Evolutionary conservation across 257 asterid species (phyloP).

Genomic region (Nyctanthes arbortristis): DNA sequence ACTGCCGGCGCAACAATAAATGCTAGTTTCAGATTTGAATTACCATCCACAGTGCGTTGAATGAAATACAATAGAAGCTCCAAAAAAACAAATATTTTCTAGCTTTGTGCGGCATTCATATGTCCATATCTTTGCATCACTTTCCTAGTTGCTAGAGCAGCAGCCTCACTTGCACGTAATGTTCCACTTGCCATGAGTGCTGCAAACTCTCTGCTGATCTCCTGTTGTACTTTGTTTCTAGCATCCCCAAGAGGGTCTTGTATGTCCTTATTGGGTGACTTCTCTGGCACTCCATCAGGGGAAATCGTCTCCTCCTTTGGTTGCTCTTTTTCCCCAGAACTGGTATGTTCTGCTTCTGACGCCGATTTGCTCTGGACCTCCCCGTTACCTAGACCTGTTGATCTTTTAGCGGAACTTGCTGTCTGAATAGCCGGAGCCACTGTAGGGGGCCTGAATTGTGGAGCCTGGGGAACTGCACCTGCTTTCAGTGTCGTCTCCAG

Average conservation of each 20-base stretch:
- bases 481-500: constrained; percentile 74
- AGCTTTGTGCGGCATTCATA: constrained; percentile 57
- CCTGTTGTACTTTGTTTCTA: constrained; percentile 82
- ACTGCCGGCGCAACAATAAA: neutral
- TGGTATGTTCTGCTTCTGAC: constrained; percentile 12
- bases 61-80: neutral
- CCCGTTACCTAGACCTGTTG: constrained; percentile 13
- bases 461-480: constrained; percentile 86
- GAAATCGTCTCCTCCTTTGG: constrained; percentile 5
- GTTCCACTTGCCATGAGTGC: constrained; percentile 93
- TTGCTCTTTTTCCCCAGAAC: constrained; percentile 6
- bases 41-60: neutral
- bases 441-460: constrained; percentile 57
- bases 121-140: constrained; percentile 86
- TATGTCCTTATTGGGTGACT: constrained; percentile 26
- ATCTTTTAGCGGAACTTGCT: constrained; percentile 19
- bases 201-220: constrained; percentile 77
- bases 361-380: constrained; percentile 15
- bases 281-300: constrained; percentile 20
- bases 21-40: neutral
- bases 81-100: neutral
- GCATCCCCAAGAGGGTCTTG: constrained; percentile 76
- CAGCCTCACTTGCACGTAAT: constrained; percentile 93
- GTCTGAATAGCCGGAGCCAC: constrained; percentile 37
- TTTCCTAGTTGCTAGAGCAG: constrained; percentile 83